Conservation (phyloP, 306 rosid genomes). For the Cicer cuneatum region DNA sequence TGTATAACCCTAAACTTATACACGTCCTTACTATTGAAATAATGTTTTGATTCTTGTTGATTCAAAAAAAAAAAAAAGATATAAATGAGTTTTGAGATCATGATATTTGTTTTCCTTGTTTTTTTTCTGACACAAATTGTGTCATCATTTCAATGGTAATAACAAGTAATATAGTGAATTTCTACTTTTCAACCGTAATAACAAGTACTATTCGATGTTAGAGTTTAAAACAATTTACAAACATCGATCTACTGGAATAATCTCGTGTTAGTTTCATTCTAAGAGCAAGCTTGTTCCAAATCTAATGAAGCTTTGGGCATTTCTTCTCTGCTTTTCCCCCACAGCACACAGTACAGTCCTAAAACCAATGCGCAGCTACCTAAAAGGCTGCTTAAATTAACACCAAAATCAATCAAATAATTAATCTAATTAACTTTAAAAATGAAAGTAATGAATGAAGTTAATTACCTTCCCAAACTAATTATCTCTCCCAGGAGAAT, state of each 20-base stretch:
- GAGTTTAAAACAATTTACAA: neutral
- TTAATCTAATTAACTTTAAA: neutral
- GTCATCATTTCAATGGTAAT: too few species aligned
- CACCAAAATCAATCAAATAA: neutral
- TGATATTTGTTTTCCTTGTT: too few species aligned
- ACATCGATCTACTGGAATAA: neutral
- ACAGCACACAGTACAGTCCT: slow-evolving; percentile 74
- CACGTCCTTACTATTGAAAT: too few species aligned
- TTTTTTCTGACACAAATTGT: too few species aligned
- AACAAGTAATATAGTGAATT: too few species aligned
- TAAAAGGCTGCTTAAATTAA: slow-evolving; percentile 55
- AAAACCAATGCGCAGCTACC: slow-evolving; percentile 67
- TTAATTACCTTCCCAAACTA: slow-evolving; percentile 74
- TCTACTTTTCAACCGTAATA: too few species aligned
- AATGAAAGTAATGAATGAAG: neutral
- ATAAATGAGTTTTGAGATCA: too few species aligned
- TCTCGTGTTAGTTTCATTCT: neutral
- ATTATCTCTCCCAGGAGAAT: slow-evolving; percentile 66
- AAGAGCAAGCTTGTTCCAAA: slow-evolving; percentile 34
- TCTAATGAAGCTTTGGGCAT: slow-evolving; percentile 34
- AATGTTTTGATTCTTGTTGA: too few species aligned
- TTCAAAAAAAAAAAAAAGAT: too few species aligned
- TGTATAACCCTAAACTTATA: too few species aligned
- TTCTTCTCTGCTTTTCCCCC: slow-evolving; percentile 80
- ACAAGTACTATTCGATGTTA: too few species aligned